These are phyloP conservation scores for Polygonum aviculare DNA, from an alignment of 148 eudicot species.

Conservation along the genomic window DNA sequence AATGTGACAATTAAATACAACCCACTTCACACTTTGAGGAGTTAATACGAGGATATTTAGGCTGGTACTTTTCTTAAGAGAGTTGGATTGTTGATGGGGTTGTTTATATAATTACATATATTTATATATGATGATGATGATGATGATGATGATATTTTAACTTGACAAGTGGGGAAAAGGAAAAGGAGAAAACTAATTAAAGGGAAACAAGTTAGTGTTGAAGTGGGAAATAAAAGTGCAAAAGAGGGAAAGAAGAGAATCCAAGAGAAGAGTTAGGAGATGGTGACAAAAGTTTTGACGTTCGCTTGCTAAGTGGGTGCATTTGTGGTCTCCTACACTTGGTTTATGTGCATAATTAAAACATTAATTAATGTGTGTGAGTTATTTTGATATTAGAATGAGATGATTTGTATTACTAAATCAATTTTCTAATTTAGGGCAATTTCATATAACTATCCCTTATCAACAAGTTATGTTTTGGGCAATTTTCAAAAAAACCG, in stretches of 20 bases:
- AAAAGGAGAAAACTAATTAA: background rate
- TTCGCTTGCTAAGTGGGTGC: background rate
- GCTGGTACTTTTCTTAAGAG: background rate
- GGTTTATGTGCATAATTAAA: background rate
- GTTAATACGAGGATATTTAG: background rate
- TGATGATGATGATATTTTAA: background rate
- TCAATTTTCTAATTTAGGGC: background rate
- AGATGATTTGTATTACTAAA: background rate
- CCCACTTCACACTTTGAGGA: background rate
- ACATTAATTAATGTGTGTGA: no score
- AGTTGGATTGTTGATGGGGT: background rate
- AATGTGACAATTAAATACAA: no score
- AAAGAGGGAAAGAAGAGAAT: background rate
- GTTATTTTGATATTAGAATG: background rate
- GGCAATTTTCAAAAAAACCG: background rate
- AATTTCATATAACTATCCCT: background rate
- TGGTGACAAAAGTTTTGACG: conserved; percentile 6
- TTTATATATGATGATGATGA: background rate
- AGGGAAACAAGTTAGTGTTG: background rate
- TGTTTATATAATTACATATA: background rate
- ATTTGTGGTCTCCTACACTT: background rate
- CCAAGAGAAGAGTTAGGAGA: background rate
- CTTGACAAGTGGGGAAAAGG: background rate
- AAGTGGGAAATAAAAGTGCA: background rate
- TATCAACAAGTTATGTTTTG: background rate